Conservation (phyloP, 2,329 filamentous ascomycete species). For the Ophiostoma quercus region DNA sequence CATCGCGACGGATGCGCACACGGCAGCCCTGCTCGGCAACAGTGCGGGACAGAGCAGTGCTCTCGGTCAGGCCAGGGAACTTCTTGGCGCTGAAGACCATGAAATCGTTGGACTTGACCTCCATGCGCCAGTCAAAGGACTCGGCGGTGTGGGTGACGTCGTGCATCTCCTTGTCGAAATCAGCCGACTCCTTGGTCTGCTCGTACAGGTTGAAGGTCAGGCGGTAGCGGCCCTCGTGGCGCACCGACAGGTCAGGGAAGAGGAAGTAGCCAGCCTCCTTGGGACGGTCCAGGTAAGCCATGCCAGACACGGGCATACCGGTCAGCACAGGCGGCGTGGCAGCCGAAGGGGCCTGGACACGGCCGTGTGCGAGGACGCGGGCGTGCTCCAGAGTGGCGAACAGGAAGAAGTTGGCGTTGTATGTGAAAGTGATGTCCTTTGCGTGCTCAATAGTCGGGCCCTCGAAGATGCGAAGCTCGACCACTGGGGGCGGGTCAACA, state of each 20-base stretch:
- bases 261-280: constrained; percentile 82
- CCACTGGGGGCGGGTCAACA: constrained; percentile 89
- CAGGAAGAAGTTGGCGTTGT: constrained; percentile 97
- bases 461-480: constrained; percentile 82
- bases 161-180: constrained; percentile 59
- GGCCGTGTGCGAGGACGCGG: constrained; percentile 74
- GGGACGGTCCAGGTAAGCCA: constrained; percentile 91
- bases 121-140: constrained; percentile 76
- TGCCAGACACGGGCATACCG: constrained; percentile 88
- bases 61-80: constrained; percentile 88
- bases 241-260: constrained; percentile 92
- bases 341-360: constrained; percentile 61
- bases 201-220: constrained; percentile 91
- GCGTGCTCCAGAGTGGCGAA: constrained; percentile 87
- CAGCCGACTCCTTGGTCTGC: constrained; percentile 78
- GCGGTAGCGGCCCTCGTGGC: constrained; percentile 90
- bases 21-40: constrained; percentile 96
- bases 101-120: constrained; percentile 83
- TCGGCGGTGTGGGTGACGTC: constrained; percentile 36
- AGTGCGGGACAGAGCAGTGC: constrained; percentile 79
- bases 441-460: constrained; percentile 56
- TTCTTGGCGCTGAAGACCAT: constrained; percentile 95
- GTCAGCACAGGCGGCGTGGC: constrained; percentile 79
- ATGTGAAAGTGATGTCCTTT: constrained; percentile 76
- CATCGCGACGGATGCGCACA: constrained; percentile 86